phyloP scores from a whole-genome alignment of 768 basidiomycete species.

The Rhodotorula taiwanensis region DNA sequence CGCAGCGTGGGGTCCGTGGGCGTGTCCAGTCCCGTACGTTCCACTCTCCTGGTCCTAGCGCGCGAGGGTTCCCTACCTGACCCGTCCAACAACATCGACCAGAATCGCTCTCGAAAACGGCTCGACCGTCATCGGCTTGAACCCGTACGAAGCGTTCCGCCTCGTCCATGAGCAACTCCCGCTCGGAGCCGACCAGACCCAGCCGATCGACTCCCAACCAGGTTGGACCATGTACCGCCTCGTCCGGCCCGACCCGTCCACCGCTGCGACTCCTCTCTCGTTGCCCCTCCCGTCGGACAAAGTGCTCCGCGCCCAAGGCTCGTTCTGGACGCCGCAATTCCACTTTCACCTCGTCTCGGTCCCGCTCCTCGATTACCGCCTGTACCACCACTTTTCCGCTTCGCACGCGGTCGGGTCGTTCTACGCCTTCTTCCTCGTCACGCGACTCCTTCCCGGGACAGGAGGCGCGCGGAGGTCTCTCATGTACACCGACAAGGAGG shows the following conservation, averaged over 20 bases:
- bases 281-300: conserved; percentile 7
- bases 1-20: conserved; percentile 22
- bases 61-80: background rate
- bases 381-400: conserved; percentile 30
- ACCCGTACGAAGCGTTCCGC: conserved; percentile 28
- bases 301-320: background rate
- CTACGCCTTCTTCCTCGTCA: conserved; percentile 27
- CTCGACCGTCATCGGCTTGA: conserved; percentile 5
- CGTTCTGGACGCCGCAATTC: conserved; percentile 22
- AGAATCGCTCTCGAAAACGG: conserved; percentile 20
- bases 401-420: conserved; percentile 17
- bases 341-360: conserved; percentile 29
- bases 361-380: conserved; percentile 21
- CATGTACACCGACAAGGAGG: conserved; percentile 29
- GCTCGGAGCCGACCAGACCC: background rate
- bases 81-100: background rate
- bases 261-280: background rate
- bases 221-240: conserved; percentile 36
- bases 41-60: background rate
- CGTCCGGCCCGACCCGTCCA: conserved; percentile 4
- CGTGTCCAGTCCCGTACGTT: conserved; percentile 3
- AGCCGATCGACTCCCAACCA: conserved; percentile 20
- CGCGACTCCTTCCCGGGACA: conserved; percentile 21
- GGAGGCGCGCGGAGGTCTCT: conserved; percentile 29
- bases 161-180: conserved; percentile 12